Base-by-base conservation (phyloP, 2,329 filamentous ascomycete species). In the Aplosporella prunicola region DNA sequence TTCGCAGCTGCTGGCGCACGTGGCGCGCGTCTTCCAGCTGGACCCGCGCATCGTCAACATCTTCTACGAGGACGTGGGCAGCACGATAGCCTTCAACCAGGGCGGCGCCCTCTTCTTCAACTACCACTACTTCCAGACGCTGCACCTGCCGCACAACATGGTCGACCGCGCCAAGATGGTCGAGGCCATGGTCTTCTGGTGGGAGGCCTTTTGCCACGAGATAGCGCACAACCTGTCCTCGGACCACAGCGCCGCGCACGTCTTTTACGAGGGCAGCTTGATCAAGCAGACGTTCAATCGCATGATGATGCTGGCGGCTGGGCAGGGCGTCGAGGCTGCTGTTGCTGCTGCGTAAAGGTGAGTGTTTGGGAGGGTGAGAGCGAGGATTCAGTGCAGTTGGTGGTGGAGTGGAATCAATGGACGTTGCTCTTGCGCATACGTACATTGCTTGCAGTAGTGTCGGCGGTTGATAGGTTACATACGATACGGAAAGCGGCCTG, bases 181-280 rank as follows among this genome's bases (percentile, higher is more conserved):
- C 14, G 56, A 39, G 16, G 84, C 84, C 3, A 67, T 77, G 40
- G 74, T 81, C 1, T 93, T 88, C 68, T 96, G 89, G 89, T 95
- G 82, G 76, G 82, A 94, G 45, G 87, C 91, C n/a, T 59, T 95
- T 43, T 93, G 87, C 44, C 91, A 98, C 57, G 93, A 98, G 63
- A 64, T 98, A 58, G 88, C 91, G 41, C 91, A 98, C 62, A 98
- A 98, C 56, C 64, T 98, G 38, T 85, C 94, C 7, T 63, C 65
- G 24, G 72, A 77, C 45, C 89, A 96, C 58, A 58, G 30, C 13
- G 32, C 39, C 9, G 16, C 25, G 24, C 39, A 41, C 9, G 39
- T 36, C 2, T 41, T 35, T 16, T 40, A 40, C n/a, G 38, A 40
- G 27, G 38, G 38, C 1, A 40, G 38, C 17, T 40, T 40, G n/a